Base-by-base conservation (phyloP, 257 asterid genomes). In the Solanum arcanum region DNA sequence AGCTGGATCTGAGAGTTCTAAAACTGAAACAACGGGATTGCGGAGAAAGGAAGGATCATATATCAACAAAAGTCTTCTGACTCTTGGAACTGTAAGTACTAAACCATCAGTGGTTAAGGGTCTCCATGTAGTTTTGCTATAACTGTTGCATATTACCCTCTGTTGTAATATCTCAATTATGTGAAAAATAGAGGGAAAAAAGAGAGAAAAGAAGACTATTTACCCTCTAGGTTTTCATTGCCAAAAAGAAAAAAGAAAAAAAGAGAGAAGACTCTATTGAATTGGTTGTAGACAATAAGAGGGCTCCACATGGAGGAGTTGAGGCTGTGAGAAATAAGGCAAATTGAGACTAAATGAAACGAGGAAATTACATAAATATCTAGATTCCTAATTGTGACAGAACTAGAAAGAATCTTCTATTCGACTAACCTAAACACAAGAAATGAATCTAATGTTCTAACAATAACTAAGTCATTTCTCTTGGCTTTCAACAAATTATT, bases 1-100 rank as follows among this genome's bases (percentile, higher is more conserved):
- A 87, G 99, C 99, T 88, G 99, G 99, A 84, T 96, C 99, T 73
- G 99, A 96, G 91, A 95, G 99, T 90, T 96, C 99, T 31, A 96
- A 96, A 90, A 94, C 98, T 86, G 99, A 95, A 93, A 95, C 99
- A 25, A 96, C 97, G 70, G 99, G 99, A 76, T 84, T 96, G 89
- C 92, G 98, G 89, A 93, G 99, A 93, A 96, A 96, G 92, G 99
- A 96, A 92, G 99, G 99, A 91, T 94, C 99, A 42, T 96, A 96
- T 90, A 95, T 96, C 84, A 96, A 96, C 88, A 96, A 96, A 93
- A 96, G 99, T 92, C 98, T 96, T 91, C 94, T 96, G 68, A 96
- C 99, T 68, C 98, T 96, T 88, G 99, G 99, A 92, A 95, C 99
- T 83, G 99, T 96, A 89, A 95, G 99, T 89, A 85, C 80, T 80